These are phyloP conservation scores for Bathelium albidoporum DNA, from an alignment of 495 filamentous ascomycete genomes.

Conservation along the genomic window DNA sequence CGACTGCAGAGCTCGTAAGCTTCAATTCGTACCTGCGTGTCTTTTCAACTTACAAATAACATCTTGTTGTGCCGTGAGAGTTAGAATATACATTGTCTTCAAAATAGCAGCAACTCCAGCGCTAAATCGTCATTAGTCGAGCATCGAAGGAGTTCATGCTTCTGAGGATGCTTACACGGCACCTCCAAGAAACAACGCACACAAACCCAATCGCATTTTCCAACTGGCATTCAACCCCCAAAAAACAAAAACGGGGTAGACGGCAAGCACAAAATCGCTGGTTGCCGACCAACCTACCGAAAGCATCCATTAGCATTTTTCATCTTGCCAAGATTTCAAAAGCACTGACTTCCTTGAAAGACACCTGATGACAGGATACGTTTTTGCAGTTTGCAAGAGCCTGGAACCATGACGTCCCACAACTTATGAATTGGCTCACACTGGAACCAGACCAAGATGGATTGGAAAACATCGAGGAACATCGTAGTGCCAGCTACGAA, in stretches of 20 bases:
- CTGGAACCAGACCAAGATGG: background rate
- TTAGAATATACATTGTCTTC: conserved; percentile 4
- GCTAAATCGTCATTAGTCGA: background rate
- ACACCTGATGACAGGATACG: background rate
- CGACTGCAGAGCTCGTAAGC: background rate
- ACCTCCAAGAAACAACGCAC: conserved; percentile 1
- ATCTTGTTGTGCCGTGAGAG: conserved; percentile 1
- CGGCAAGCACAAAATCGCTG: conserved; percentile 5
- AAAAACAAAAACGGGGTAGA: conserved; percentile 2
- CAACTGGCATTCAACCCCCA: background rate
- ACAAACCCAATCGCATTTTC: background rate
- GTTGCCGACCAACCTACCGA: background rate
- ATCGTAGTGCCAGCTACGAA: background rate
- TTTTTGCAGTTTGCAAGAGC: background rate
- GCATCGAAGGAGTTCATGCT: background rate
- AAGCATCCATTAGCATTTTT: background rate
- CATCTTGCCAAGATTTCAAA: background rate
- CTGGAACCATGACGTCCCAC: background rate
- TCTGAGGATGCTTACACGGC: background rate
- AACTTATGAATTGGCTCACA: background rate
- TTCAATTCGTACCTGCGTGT: background rate
- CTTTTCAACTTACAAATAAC: background rate
- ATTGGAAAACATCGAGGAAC: background rate
- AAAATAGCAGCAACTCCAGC: conserved; percentile 4
- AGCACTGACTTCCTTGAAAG: background rate